Percentiles rank a stretch among this genome's conserved stretches.
These are phyloP conservation scores for Penicillium malachiteum DNA, from an alignment of 495 filamentous ascomycete species.

Conservation along the genomic window DNA sequence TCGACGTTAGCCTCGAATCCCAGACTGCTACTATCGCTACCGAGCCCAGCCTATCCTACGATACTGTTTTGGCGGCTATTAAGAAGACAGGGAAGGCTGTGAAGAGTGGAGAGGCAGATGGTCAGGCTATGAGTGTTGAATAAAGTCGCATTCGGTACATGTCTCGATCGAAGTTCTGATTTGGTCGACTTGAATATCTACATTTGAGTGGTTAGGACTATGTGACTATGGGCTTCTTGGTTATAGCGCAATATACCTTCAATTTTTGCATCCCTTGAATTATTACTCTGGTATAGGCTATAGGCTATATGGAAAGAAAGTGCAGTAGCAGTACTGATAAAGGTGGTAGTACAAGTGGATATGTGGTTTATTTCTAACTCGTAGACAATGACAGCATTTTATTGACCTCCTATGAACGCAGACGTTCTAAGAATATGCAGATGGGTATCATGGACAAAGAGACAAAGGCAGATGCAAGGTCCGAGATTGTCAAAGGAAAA, in stretches of 20 bases:
- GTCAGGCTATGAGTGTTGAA: conserved; percentile 37
- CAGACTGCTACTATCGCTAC: conserved; percentile 76
- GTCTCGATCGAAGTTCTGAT: neutral
- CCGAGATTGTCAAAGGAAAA: conserved; percentile 5
- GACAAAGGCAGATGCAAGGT: conserved; percentile 1
- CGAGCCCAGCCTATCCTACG: conserved; percentile 63
- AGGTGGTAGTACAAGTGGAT: too few species aligned
- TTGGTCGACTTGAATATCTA: neutral
- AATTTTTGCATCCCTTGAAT: neutral
- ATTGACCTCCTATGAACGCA: conserved; percentile 7
- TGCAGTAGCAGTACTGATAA: too few species aligned
- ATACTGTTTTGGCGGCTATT: conserved; percentile 81
- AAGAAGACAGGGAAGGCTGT: conserved; percentile 95
- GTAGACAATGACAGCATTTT: neutral
- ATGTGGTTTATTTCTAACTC: too few species aligned
- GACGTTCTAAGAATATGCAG: conserved; percentile 21
- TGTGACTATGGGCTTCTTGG: neutral
- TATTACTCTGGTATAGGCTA: too few species aligned
- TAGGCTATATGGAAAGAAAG: too few species aligned
- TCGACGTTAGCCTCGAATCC: conserved; percentile 79
- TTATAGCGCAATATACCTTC: conserved; percentile 10
- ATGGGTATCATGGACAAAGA: conserved; percentile 35
- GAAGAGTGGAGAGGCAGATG: conserved; percentile 67
- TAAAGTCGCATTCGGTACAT: neutral
- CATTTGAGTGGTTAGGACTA: neutral